Percentiles rank a stretch among this genome's conserved stretches.
Conservation (phyloP, 139 green algal genomes). For the Zygnema cylindricum region DNA sequence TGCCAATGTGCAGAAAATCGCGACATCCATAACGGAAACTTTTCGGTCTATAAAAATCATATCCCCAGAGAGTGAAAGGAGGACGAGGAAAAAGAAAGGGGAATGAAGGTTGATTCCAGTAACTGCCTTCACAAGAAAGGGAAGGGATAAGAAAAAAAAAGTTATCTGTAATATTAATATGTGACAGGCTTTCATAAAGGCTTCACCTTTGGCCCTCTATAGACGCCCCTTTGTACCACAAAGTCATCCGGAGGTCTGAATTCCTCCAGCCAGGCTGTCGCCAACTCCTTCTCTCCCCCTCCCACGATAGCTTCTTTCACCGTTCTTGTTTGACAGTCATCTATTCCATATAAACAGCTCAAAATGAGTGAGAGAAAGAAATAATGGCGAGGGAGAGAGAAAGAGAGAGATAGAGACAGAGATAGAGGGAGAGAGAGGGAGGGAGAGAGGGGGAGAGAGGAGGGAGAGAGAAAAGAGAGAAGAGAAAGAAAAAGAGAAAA, state of each 20-base stretch:
- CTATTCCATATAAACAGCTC: no score
- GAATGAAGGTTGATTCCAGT: background rate
- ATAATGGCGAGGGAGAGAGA: no score
- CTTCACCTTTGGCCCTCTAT: constrained; percentile 21
- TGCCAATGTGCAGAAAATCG: no score
- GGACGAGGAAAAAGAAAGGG: background rate
- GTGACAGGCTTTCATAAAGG: background rate
- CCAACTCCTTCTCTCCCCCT: background rate
- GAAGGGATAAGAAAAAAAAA: no score
- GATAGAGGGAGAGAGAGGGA: background rate
- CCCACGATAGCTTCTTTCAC: no score
- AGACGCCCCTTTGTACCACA: constrained; percentile 35
- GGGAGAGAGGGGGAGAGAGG: background rate
- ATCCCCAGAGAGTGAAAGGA: background rate
- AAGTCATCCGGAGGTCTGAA: constrained; percentile 49
- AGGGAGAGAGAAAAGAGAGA: background rate
- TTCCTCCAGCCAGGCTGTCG: constrained; percentile 32
- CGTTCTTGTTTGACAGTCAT: no score
- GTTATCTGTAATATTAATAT: background rate
- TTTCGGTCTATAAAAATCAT: no score
- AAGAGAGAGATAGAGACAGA: no score
- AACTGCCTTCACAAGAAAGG: background rate
- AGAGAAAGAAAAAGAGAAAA: background rate
- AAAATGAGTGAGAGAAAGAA: no score
- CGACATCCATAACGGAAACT: no score